Percentiles rank a stretch among this genome's conserved stretches.
These are phyloP conservation scores for Colletotrichum caudatum DNA, from an alignment of 2,329 filamentous ascomycete species.

Conservation along the genomic window DNA sequence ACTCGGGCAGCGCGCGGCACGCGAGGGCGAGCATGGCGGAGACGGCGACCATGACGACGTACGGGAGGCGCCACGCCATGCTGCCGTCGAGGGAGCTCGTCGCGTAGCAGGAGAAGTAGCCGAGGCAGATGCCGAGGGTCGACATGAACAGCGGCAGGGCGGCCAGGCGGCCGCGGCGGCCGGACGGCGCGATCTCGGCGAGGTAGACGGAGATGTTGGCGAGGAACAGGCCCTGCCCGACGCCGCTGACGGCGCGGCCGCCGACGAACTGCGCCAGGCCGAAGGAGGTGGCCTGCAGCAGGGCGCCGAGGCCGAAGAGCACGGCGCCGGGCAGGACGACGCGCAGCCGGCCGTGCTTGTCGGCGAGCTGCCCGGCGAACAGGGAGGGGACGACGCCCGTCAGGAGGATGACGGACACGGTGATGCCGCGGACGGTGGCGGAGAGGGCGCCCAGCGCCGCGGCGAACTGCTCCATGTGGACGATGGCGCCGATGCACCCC, in stretches of 20 bases:
- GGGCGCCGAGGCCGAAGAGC: slow-evolving; percentile 64
- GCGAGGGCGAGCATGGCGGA: slow-evolving; percentile 51
- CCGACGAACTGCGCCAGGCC: slow-evolving; percentile 64
- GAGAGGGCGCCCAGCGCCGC: slow-evolving; percentile 60
- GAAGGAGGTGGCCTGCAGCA: slow-evolving; percentile 62
- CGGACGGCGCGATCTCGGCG: slow-evolving; percentile 69
- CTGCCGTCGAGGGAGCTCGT: slow-evolving; percentile 57
- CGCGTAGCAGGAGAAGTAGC: slow-evolving; percentile 72
- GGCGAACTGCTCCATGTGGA: slow-evolving; percentile 50
- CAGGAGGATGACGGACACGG: slow-evolving; percentile 70
- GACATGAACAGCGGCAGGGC: slow-evolving; percentile 66
- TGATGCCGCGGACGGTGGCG: slow-evolving; percentile 65
- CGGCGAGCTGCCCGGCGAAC: slow-evolving; percentile 67
- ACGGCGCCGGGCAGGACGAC: slow-evolving; percentile 61
- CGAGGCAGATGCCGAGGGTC: slow-evolving; percentile 62
- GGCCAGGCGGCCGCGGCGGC: slow-evolving; percentile 62
- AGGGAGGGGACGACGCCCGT: slow-evolving; percentile 68
- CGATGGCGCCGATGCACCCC: slow-evolving; percentile 51
- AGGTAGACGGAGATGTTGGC: slow-evolving; percentile 70
- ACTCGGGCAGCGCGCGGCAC: slow-evolving; percentile 63
- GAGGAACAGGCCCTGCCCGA: slow-evolving; percentile 70
- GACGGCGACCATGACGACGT: slow-evolving; percentile 60
- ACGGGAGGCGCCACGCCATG: slow-evolving; percentile 69
- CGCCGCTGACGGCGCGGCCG: slow-evolving; percentile 66
- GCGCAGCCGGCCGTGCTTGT: slow-evolving; percentile 62